These are phyloP conservation scores for Ceratocystis variospora DNA, from an alignment of 2,329 filamentous ascomycete species.

Conservation along the genomic window DNA sequence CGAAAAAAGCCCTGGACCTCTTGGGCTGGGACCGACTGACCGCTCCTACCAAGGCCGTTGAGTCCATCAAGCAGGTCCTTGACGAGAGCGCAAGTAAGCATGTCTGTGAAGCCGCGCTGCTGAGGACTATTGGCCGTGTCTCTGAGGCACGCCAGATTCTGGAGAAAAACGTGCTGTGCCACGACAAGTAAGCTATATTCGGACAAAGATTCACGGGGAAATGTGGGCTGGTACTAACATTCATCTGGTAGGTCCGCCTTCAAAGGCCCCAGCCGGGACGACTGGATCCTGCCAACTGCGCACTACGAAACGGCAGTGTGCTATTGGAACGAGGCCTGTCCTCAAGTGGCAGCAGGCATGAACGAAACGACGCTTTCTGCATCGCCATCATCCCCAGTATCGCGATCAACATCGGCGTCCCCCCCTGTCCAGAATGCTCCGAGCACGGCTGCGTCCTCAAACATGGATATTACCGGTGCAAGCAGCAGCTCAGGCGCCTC, in stretches of 20 bases:
- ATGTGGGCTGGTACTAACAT: slow-evolving; percentile 15
- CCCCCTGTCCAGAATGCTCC: background rate
- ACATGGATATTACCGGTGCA: background rate
- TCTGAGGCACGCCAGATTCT: slow-evolving; percentile 53
- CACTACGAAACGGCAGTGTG: slow-evolving; percentile 79
- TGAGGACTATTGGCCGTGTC: slow-evolving; percentile 48
- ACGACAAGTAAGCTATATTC: slow-evolving; percentile 41
- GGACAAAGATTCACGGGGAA: background rate
- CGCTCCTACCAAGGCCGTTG: slow-evolving; percentile 25
- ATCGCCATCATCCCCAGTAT: background rate
- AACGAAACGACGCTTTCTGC: background rate
- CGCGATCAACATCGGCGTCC: background rate
- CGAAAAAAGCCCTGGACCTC: slow-evolving; percentile 48
- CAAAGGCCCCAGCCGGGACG: slow-evolving; percentile 49
- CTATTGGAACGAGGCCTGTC: slow-evolving; percentile 56
- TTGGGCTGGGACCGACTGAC: slow-evolving; percentile 53
- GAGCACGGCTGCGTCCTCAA: background rate
- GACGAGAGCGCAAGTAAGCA: slow-evolving; percentile 52
- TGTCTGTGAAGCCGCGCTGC: slow-evolving; percentile 51
- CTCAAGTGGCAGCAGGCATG: slow-evolving; percentile 24
- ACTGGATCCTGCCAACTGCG: slow-evolving; percentile 59
- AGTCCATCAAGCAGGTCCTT: slow-evolving; percentile 36
- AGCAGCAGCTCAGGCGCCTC: background rate
- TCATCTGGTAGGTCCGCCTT: slow-evolving; percentile 32
- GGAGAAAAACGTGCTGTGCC: slow-evolving; percentile 47